Conservation (phyloP, 768 basidiomycete genomes). For the Clitopilus hobsonii region DNA sequence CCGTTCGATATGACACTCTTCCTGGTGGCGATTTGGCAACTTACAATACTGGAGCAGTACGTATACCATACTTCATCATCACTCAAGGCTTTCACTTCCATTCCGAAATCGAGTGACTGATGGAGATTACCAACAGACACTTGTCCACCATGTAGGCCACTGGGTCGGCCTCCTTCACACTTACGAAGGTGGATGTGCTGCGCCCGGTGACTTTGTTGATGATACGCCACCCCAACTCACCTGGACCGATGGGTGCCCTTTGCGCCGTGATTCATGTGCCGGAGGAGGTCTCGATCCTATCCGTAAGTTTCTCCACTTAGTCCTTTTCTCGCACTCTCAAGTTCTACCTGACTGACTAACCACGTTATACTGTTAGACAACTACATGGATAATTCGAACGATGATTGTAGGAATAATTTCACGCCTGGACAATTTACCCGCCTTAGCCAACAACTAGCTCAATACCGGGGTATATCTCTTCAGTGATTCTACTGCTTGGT, state of each 20-base stretch:
- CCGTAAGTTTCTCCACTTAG: slow-evolving; percentile 13
- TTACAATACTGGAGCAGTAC: no score
- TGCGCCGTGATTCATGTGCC: slow-evolving; percentile 25
- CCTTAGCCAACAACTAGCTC: not conserved
- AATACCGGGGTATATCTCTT: not conserved
- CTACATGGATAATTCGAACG: slow-evolving; percentile 6
- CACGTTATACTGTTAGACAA: not conserved
- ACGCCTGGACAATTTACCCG: not conserved
- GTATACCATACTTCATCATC: no score
- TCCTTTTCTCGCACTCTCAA: not conserved
- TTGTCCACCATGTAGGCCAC: slow-evolving; percentile 33
- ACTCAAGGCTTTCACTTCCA: no score
- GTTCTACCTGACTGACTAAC: no score
- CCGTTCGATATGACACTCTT: no score
- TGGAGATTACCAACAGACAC: no score
- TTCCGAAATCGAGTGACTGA: no score
- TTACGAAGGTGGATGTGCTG: slow-evolving; percentile 28
- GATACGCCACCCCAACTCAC: slow-evolving; percentile 34
- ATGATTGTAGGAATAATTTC: not conserved
- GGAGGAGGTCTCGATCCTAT: slow-evolving; percentile 32
- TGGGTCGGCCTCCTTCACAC: slow-evolving; percentile 37
- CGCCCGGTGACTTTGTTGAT: slow-evolving; percentile 12
- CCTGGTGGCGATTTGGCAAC: no score
- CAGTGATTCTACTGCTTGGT: no score
- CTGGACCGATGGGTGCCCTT: slow-evolving; percentile 29